Evolutionary conservation across 2,329 filamentous ascomycete genomes (phyloP).

Genomic region (Beauveria australis): DNA sequence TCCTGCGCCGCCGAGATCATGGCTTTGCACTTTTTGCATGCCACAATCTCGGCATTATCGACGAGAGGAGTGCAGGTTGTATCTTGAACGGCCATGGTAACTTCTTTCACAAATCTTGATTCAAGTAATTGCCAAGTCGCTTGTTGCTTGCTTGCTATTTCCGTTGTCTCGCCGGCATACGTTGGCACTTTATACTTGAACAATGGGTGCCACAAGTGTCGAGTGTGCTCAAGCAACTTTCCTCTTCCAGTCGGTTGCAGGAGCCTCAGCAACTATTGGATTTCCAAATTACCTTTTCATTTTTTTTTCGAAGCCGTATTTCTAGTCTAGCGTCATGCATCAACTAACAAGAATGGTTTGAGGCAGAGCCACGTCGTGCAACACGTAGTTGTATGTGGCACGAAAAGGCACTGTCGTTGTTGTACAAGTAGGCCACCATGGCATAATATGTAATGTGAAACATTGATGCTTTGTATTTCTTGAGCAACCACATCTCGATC

Average conservation of each 20-base stretch:
- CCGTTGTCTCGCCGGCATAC: neutral
- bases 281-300: neutral
- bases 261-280: neutral
- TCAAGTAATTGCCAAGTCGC: neutral
- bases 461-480: too few species aligned
- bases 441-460: too few species aligned
- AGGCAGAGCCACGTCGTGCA: neutral
- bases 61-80: neutral
- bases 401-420: too few species aligned
- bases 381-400: neutral
- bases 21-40: conserved; percentile 6
- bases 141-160: neutral
- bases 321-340: neutral
- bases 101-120: neutral
- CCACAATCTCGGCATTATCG: neutral
- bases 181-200: neutral
- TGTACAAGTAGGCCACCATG: too few species aligned
- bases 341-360: neutral
- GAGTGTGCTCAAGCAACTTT: neutral
- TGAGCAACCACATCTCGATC: too few species aligned
- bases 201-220: neutral
- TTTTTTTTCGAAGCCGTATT: neutral
- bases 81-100: neutral
- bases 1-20: conserved; percentile 8
- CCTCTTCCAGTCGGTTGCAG: neutral